phyloP scores from a whole-genome alignment of 2,329 filamentous ascomycete species.

The Aureobasidium sp. region DNA sequence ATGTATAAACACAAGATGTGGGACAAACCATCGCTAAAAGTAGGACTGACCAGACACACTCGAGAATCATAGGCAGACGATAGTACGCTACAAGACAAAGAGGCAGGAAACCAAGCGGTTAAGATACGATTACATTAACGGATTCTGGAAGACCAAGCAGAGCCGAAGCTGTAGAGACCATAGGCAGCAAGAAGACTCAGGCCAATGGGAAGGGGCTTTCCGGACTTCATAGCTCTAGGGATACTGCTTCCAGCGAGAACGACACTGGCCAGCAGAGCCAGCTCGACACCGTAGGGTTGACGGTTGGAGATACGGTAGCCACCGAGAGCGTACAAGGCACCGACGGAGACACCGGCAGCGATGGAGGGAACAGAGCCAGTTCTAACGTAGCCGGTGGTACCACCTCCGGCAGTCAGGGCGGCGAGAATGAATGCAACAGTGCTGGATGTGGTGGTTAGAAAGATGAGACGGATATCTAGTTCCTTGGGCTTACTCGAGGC shows the following conservation, averaged over 20 bases:
- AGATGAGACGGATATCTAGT: background rate
- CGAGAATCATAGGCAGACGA: background rate
- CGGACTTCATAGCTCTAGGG: conserved; percentile 72
- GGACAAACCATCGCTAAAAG: background rate
- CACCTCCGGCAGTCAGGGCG: conserved; percentile 75
- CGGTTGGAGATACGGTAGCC: conserved; percentile 70
- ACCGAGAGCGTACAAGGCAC: conserved; percentile 67
- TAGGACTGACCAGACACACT: too few relatives aligned
- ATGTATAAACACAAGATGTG: background rate
- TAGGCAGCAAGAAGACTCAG: conserved; percentile 72
- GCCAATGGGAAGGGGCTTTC: conserved; percentile 75
- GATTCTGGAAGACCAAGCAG: conserved; percentile 40
- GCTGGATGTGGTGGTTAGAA: background rate
- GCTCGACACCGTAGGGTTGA: conserved; percentile 74
- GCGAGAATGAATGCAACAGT: conserved; percentile 68
- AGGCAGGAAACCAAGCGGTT: too few relatives aligned
- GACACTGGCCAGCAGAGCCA: conserved; percentile 81
- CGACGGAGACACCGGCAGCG: conserved; percentile 75
- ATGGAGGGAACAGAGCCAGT: conserved; percentile 83
- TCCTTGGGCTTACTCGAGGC: conserved; percentile 12
- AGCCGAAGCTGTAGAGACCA: conserved; percentile 72
- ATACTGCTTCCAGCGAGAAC: conserved; percentile 77
- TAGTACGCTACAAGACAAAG: background rate
- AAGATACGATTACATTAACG: background rate
- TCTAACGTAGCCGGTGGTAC: conserved; percentile 75